Conservation (phyloP, 129 eudicot species). For the Calendula officinalis region DNA sequence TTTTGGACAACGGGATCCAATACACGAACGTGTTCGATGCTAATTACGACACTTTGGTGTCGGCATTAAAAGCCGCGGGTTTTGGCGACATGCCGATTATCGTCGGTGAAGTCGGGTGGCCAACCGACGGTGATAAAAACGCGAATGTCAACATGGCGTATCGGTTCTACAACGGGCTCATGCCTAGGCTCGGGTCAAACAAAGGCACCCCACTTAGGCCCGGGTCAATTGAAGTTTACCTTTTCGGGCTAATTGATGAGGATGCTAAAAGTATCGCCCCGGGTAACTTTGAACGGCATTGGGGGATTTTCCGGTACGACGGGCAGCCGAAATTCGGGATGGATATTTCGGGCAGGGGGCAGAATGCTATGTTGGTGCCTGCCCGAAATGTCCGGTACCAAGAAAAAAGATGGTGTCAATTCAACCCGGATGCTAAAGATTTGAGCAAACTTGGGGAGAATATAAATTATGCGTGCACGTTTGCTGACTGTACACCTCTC, state of each 20-base stretch:
- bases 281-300: constrained; percentile 76
- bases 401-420: constrained; percentile 68
- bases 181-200: constrained; percentile 59
- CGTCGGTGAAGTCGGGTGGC: constrained; percentile 98
- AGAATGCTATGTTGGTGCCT: constrained; percentile 44
- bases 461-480: constrained; percentile 62
- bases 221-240: constrained; percentile 57
- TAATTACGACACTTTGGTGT: constrained; percentile 81
- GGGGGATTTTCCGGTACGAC: constrained; percentile 83
- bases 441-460: constrained; percentile 54
- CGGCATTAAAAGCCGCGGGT: constrained; percentile 65
- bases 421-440: constrained; percentile 68
- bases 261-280: constrained; percentile 75
- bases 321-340: constrained; percentile 81
- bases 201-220: constrained; percentile 84
- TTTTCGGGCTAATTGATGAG: constrained; percentile 79
- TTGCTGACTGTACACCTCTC: constrained; percentile 56
- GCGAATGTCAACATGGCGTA: constrained; percentile 55
- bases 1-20: constrained; percentile 52
- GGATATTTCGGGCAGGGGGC: constrained; percentile 58
- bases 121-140: constrained; percentile 76
- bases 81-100: constrained; percentile 57
- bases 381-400: constrained; percentile 69
- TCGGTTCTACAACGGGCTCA: constrained; percentile 75
- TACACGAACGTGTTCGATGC: constrained; percentile 89